phyloP scores from a whole-genome alignment of 176 grass and related monocot genomes.

The Triticum monococcum region DNA sequence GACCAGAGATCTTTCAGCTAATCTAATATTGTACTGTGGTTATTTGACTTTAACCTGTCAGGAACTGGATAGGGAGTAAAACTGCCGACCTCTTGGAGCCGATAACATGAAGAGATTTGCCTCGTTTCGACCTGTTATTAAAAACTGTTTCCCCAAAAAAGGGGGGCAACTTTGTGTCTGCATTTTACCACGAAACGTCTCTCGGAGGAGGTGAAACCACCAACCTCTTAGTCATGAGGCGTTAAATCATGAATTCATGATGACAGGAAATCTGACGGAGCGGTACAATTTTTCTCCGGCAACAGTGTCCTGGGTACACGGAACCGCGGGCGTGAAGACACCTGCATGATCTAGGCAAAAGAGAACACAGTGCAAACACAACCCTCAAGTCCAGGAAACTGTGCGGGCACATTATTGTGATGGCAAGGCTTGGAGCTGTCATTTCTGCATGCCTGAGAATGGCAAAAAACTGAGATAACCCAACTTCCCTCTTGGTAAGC shows the following conservation, averaged over 20 bases:
- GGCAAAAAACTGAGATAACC: not conserved
- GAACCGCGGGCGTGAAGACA: not conserved
- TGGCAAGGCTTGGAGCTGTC: constrained; percentile 20
- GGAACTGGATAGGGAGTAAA: not conserved
- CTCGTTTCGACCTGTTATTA: not conserved
- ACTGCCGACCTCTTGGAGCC: not conserved
- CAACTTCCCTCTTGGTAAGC: not conserved
- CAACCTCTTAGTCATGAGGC: not conserved
- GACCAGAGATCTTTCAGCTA: not conserved
- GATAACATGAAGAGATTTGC: not conserved
- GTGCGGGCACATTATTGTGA: not conserved
- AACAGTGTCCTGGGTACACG: not conserved
- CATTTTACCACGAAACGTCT: not conserved
- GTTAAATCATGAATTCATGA: not conserved
- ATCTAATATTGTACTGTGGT: no score
- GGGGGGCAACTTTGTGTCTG: not conserved
- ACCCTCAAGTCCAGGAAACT: not conserved
- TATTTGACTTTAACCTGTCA: not conserved
- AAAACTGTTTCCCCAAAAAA: not conserved
- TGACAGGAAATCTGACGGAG: not conserved
- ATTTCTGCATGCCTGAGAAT: not conserved
- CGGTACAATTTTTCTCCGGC: not conserved
- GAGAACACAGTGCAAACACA: not conserved
- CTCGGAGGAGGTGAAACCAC: not conserved
- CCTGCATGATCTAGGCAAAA: not conserved